phyloP scores from a whole-genome alignment of 2,329 filamentous ascomycete species.

The Thelonectria blattea region DNA sequence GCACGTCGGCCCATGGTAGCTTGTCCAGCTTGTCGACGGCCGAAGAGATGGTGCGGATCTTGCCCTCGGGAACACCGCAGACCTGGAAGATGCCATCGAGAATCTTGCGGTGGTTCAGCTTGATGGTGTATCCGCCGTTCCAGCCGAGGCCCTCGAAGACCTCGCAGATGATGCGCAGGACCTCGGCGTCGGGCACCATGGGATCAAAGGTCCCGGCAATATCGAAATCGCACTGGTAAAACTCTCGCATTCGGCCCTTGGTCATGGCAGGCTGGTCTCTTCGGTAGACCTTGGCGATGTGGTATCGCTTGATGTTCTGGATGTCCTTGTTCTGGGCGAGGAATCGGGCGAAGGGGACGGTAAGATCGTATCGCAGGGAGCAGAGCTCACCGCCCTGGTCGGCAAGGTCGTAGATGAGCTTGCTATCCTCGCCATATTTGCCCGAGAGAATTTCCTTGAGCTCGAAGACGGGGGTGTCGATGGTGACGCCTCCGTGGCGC shows the following conservation, averaged over 20 bases:
- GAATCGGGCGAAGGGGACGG: slow-evolving; percentile 90
- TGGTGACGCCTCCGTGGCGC: slow-evolving; percentile 78
- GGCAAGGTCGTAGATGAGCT: slow-evolving; percentile 87
- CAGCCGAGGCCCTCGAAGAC: slow-evolving; percentile 83
- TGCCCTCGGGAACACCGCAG: slow-evolving; percentile 84
- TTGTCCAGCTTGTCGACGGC: slow-evolving; percentile 98
- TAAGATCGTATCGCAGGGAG: slow-evolving; percentile 85
- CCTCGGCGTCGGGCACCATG: slow-evolving; percentile 92
- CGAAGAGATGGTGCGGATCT: slow-evolving; percentile 87
- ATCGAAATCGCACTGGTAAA: slow-evolving; percentile 97
- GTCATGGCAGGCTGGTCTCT: slow-evolving; percentile 68
- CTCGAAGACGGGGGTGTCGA: slow-evolving; percentile 87
- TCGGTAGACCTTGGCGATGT: slow-evolving; percentile 84
- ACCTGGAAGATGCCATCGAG: slow-evolving; percentile 92
- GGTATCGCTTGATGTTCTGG: slow-evolving; percentile 88
- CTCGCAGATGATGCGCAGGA: slow-evolving; percentile 82
- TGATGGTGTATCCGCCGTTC: slow-evolving; percentile 80
- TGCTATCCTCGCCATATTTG: slow-evolving; percentile 92
- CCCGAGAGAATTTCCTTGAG: slow-evolving; percentile 84
- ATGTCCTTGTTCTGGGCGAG: slow-evolving; percentile 88
- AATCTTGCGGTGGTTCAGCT: slow-evolving; percentile 94
- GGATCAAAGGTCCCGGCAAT: slow-evolving; percentile 87
- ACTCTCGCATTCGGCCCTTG: slow-evolving; percentile 92
- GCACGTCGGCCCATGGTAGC: slow-evolving; percentile 85
- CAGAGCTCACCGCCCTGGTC: slow-evolving; percentile 81